Conservation (phyloP, 1,284 basidiomycete species). For the Boletus semigastroideus region DNA sequence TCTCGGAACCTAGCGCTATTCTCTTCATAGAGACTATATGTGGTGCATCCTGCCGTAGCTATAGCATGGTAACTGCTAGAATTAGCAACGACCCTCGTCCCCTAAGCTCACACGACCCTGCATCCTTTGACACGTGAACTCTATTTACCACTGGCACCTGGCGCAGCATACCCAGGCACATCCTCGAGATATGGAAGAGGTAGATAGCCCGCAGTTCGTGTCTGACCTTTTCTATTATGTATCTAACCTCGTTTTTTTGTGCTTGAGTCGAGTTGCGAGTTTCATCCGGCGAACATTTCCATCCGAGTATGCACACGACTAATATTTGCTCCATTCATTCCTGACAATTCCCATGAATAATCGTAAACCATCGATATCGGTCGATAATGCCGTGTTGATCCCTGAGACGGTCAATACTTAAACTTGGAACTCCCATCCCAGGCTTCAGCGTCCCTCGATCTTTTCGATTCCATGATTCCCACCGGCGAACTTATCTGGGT, state of each 20-base stretch:
- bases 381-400: not conserved
- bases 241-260: not conserved
- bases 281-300: too few species aligned
- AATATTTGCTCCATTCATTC: too few species aligned
- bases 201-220: not conserved
- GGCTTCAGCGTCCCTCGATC: not conserved
- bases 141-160: not conserved
- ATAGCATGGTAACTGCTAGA: not conserved
- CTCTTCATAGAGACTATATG: not conserved
- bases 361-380: too few species aligned
- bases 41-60: not conserved
- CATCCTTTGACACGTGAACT: not conserved
- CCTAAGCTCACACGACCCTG: not conserved
- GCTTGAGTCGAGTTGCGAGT: not conserved
- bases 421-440: not conserved
- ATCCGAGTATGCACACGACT: too few species aligned
- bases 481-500: constrained; percentile 53
- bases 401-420: not conserved
- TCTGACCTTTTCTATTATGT: not conserved
- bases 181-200: not conserved
- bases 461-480: constrained; percentile 26
- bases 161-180: not conserved
- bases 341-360: too few species aligned
- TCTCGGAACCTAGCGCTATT: not conserved
- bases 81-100: not conserved